Conservation (phyloP, 192 early-diverging fungal genomes). For the Coemansia sp. region DNA sequence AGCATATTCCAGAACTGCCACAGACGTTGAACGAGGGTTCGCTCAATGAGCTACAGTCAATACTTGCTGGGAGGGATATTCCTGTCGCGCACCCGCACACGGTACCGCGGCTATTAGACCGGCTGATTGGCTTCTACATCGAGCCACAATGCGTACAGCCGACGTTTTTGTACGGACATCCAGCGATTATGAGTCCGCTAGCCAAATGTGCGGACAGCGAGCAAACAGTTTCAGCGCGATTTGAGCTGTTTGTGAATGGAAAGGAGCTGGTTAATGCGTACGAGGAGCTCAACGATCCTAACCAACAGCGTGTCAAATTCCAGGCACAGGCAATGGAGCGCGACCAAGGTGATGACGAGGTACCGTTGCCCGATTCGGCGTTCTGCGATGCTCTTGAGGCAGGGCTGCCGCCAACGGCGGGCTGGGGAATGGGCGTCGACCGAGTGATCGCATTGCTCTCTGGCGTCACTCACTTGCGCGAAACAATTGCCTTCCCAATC, state of each 20-base stretch:
- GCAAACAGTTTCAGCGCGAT: constrained; percentile 60
- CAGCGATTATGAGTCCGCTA: constrained; percentile 77
- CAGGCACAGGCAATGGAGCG: constrained; percentile 63
- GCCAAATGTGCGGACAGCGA: constrained; percentile 60
- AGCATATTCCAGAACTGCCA: constrained; percentile 46
- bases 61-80: constrained; percentile 37
- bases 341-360: constrained; percentile 73
- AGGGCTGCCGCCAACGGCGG: constrained; percentile 83
- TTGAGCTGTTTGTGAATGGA: constrained; percentile 77
- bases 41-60: constrained; percentile 6
- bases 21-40: constrained; percentile 24
- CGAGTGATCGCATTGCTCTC: constrained; percentile 72
- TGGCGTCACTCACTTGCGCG: constrained; percentile 68
- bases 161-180: constrained; percentile 80
- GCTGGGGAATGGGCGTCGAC: constrained; percentile 91
- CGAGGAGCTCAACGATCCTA: constrained; percentile 86
- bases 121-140: constrained; percentile 68
- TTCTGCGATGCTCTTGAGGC: constrained; percentile 80
- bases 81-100: constrained; percentile 57
- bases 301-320: constrained; percentile 70
- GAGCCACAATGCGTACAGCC: constrained; percentile 78
- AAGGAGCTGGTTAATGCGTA: constrained; percentile 87
- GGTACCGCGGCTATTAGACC: constrained; percentile 68
- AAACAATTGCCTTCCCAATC: constrained; percentile 80
- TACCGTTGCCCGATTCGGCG: constrained; percentile 66